Percentiles rank a stretch among this genome's conserved stretches.
phyloP scores from a whole-genome alignment of 345 rosid species.

The Syzygium grande region DNA sequence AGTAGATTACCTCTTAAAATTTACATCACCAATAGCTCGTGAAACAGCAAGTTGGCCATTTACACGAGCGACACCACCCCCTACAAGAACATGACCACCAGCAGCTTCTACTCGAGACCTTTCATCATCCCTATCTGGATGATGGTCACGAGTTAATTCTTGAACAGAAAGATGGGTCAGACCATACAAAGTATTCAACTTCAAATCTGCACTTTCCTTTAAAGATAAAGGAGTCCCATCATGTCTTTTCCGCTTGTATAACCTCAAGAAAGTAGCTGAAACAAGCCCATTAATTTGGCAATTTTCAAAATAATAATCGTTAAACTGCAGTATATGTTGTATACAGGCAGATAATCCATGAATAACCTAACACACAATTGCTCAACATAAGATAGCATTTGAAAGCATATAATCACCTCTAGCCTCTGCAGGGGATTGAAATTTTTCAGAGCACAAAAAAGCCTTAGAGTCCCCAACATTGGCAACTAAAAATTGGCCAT shows the following conservation, averaged over 20 bases:
- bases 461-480: slow-evolving; percentile 96
- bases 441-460: slow-evolving; percentile 75
- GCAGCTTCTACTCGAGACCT: slow-evolving; percentile 77
- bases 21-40: slow-evolving; percentile 81
- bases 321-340: neutral
- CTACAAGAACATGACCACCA: slow-evolving; percentile 79
- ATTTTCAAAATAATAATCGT: neutral
- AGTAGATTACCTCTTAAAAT: slow-evolving; percentile 39
- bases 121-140: slow-evolving; percentile 89
- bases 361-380: neutral
- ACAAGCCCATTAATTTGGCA: slow-evolving; percentile 5
- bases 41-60: slow-evolving; percentile 89
- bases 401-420: slow-evolving; percentile 45
- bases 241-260: slow-evolving; percentile 62
- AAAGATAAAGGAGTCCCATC: slow-evolving; percentile 34
- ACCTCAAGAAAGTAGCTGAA: slow-evolving; percentile 66
- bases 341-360: neutral
- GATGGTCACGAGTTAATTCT: slow-evolving; percentile 84
- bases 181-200: slow-evolving; percentile 37
- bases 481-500: slow-evolving; percentile 75
- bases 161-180: slow-evolving; percentile 41
- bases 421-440: slow-evolving; percentile 70
- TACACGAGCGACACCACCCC: slow-evolving; percentile 77
- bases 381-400: neutral
- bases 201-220: slow-evolving; percentile 29